These are phyloP conservation scores for Boletus rufocinnamomeus DNA, from an alignment of 768 basidiomycete species.

Conservation along the genomic window DNA sequence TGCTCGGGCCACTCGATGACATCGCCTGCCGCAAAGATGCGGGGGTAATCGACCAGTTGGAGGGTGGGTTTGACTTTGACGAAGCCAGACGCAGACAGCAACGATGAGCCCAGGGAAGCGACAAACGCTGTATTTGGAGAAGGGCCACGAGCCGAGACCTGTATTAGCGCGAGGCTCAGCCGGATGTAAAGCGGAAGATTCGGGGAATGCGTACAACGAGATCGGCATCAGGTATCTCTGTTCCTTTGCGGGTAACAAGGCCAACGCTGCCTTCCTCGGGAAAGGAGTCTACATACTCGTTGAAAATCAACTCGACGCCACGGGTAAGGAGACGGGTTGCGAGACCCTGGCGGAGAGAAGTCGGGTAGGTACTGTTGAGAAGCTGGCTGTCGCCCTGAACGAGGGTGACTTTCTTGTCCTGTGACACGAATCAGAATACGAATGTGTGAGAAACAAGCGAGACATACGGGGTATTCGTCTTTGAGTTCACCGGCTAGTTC, in stretches of 20 bases:
- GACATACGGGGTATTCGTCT: constrained; percentile 42
- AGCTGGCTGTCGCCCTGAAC: constrained; percentile 57
- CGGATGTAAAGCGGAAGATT: not conserved
- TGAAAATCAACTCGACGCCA: constrained; percentile 52
- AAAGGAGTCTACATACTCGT: constrained; percentile 52
- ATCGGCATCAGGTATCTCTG: constrained; percentile 49
- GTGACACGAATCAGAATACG: constrained; percentile 11
- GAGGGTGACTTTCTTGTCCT: constrained; percentile 54
- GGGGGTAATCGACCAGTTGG: constrained; percentile 50
- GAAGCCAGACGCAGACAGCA: constrained; percentile 39
- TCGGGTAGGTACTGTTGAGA: constrained; percentile 57
- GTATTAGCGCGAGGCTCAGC: constrained; percentile 4
- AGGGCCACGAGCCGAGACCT: constrained; percentile 35
- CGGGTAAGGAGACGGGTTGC: constrained; percentile 43
- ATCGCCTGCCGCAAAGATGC: constrained; percentile 68
- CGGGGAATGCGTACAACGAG: constrained; percentile 49
- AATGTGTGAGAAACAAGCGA: not conserved
- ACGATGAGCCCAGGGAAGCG: constrained; percentile 41
- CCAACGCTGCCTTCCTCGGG: constrained; percentile 40
- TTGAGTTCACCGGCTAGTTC: constrained; percentile 49
- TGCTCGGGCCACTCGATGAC: constrained; percentile 64
- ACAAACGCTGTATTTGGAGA: constrained; percentile 59
- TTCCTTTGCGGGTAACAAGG: constrained; percentile 54
- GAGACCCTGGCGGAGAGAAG: constrained; percentile 51
- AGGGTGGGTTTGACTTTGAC: constrained; percentile 60